Evolutionary conservation across 1,284 basidiomycete species (phyloP).

Genomic region (Cutaneotrichosporon daszewskae): DNA sequence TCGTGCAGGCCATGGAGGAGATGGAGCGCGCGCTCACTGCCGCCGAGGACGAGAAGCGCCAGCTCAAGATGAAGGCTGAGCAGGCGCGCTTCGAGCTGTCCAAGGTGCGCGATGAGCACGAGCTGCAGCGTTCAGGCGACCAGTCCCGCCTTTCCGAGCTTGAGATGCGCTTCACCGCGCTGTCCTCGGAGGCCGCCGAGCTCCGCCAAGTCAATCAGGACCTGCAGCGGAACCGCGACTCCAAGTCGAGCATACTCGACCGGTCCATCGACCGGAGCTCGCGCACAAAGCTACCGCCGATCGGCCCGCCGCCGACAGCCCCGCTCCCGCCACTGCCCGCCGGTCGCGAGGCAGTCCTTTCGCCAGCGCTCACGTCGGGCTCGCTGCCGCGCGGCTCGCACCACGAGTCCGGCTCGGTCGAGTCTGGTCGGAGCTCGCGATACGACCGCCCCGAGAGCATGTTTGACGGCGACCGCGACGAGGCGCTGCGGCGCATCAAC

Average conservation of each 20-base stretch:
- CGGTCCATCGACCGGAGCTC: conserved; percentile 14
- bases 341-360: conserved; percentile 17
- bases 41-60: conserved; percentile 38
- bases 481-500: conserved; percentile 8
- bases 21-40: conserved; percentile 33
- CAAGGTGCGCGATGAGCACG: conserved; percentile 35
- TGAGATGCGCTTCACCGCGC: conserved; percentile 14
- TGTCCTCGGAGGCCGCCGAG: conserved; percentile 12
- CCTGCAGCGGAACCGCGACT: conserved; percentile 28
- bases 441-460: conserved; percentile 17
- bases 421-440: conserved; percentile 12
- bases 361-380: conserved; percentile 14
- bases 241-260: conserved; percentile 12
- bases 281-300: conserved; percentile 29
- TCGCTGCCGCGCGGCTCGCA: conserved; percentile 8
- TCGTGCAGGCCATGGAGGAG: conserved; percentile 33
- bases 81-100: conserved; percentile 42
- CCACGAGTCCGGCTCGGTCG: conserved; percentile 17
- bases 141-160: conserved; percentile 31
- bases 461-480: conserved; percentile 13
- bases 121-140: conserved; percentile 28
- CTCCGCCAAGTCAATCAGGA: conserved; percentile 22
- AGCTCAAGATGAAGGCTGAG: conserved; percentile 43
- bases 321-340: conserved; percentile 39
- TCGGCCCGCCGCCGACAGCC: conserved; percentile 39